These are phyloP conservation scores for Lentinus tigrinus DNA, from an alignment of 768 basidiomycete species.

Conservation along the genomic window DNA sequence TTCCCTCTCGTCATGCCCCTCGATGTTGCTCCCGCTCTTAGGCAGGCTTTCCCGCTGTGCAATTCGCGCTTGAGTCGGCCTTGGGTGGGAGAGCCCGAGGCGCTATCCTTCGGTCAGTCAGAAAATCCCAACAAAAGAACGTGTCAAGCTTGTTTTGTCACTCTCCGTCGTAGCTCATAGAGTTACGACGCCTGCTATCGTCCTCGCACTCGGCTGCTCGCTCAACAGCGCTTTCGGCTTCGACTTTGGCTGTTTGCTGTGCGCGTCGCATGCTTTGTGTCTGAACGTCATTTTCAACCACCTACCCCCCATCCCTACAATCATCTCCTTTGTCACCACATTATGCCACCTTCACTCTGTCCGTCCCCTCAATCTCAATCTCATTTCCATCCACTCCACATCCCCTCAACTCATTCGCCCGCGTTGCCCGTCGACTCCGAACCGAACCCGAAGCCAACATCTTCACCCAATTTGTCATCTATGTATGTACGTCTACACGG, in stretches of 20 bases:
- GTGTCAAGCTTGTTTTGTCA: not conserved
- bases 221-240: not conserved
- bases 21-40: not conserved
- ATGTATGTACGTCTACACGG: slow-evolving; percentile 19
- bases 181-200: not conserved
- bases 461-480: slow-evolving; percentile 15
- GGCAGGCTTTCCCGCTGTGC: not conserved
- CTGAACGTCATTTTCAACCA: no score
- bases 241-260: not conserved
- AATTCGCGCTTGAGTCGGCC: not conserved
- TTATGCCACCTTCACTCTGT: not conserved
- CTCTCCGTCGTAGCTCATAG: not conserved
- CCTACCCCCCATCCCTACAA: no score
- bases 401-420: not conserved
- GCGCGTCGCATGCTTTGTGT: not conserved
- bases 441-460: not conserved
- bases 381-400: not conserved
- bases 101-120: not conserved
- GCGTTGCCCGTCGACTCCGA: not conserved
- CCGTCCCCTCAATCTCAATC: not conserved
- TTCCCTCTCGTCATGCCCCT: not conserved
- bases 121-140: slow-evolving; percentile 4
- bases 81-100: not conserved
- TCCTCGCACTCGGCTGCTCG: slow-evolving; percentile 1
- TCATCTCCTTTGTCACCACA: not conserved